Conservation (phyloP, 768 basidiomycete species). For the Imleria badia region DNA sequence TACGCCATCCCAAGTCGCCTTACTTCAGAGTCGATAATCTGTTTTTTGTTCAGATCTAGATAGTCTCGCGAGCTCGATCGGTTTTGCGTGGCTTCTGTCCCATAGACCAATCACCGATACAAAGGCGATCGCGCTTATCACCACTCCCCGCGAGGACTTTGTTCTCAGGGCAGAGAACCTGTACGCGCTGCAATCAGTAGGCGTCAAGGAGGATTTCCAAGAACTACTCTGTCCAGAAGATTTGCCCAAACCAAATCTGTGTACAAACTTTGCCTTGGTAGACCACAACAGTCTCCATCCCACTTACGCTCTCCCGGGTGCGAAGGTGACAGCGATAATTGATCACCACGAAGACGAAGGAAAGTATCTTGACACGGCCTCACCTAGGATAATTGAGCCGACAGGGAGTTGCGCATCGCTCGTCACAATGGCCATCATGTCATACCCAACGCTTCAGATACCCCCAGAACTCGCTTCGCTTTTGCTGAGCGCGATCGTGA, state of each 20-base stretch:
- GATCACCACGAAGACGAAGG: constrained; percentile 94
- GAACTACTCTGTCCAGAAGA: constrained; percentile 72
- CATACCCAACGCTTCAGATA: constrained; percentile 27
- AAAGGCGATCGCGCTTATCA: constrained; percentile 69
- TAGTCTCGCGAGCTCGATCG: constrained; percentile 81
- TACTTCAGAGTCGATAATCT: neutral
- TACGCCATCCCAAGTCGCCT: constrained; percentile 29
- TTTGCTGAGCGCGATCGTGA: constrained; percentile 76
- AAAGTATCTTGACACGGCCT: constrained; percentile 53
- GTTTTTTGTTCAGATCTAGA: constrained; percentile 72
- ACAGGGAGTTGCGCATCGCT: constrained; percentile 79
- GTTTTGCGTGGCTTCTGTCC: constrained; percentile 75
- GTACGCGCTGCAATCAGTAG: constrained; percentile 64
- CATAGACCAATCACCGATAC: constrained; percentile 32
- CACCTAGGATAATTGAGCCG: constrained; percentile 66
- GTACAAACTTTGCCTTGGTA: constrained; percentile 72
- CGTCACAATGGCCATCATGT: constrained; percentile 43
- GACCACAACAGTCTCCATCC: constrained; percentile 81
- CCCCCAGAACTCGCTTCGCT: constrained; percentile 70
- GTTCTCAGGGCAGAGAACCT: constrained; percentile 84
- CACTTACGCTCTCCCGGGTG: constrained; percentile 39
- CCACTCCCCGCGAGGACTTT: constrained; percentile 67
- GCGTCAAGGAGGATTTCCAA: constrained; percentile 46
- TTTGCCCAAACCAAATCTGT: constrained; percentile 42
- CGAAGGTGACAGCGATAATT: constrained; percentile 70